phyloP scores from a whole-genome alignment of 2,329 filamentous ascomycete species.

The Aspergillus texensis region DNA sequence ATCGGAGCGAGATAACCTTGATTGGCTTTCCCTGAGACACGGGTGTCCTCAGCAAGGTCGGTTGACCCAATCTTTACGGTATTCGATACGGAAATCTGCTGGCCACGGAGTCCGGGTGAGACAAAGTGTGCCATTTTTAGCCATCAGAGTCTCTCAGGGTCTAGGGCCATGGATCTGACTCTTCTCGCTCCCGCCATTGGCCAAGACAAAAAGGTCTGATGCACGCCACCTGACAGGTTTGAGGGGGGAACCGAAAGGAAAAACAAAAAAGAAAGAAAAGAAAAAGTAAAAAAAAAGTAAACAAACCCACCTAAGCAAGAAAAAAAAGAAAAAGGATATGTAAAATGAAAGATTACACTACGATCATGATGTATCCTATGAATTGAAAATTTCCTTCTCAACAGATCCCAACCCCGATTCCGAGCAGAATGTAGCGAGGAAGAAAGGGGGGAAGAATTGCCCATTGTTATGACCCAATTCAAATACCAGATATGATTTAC shows the following conservation, averaged over 20 bases:
- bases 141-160: slow-evolving; percentile 14
- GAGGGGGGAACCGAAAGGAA: background rate
- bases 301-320: background rate
- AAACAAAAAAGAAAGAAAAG: background rate
- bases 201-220: slow-evolving; percentile 1
- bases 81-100: slow-evolving; percentile 2
- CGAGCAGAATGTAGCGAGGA: background rate
- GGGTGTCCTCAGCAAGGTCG: background rate
- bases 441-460: background rate
- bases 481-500: background rate
- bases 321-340: background rate
- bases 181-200: slow-evolving; percentile 16
- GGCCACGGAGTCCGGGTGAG: slow-evolving; percentile 17
- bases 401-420: too few species aligned
- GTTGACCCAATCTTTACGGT: slow-evolving; percentile 4
- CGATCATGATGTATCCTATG: background rate
- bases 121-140: slow-evolving; percentile 29
- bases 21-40: slow-evolving; percentile 19
- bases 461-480: slow-evolving; percentile 1
- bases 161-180: slow-evolving; percentile 16
- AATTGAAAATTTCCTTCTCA: background rate
- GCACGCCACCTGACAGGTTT: slow-evolving; percentile 17
- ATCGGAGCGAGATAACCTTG: slow-evolving; percentile 6
- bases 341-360: background rate
- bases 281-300: background rate